Evolutionary conservation across 257 asterid species (phyloP).

Genomic region (Galeopsis tetrahit): DNA sequence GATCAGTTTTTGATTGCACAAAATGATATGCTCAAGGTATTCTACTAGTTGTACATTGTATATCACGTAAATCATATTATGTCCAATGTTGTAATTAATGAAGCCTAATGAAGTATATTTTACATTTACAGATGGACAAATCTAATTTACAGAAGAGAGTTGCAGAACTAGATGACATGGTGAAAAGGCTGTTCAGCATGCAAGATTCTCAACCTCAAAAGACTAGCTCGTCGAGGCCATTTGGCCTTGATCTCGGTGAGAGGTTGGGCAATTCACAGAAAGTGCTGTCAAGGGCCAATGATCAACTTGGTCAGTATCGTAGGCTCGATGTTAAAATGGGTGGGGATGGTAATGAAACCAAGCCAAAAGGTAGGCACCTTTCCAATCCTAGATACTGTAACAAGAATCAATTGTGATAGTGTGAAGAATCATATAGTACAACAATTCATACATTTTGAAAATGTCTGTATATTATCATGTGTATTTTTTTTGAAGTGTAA

Average conservation of each 20-base stretch:
- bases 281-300: conserved; percentile 49
- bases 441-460: neutral
- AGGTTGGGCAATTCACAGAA: conserved; percentile 53
- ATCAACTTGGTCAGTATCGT: conserved; percentile 46
- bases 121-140: conserved; percentile 64
- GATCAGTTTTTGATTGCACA: conserved; percentile 77
- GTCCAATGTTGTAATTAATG: neutral
- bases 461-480: neutral
- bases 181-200: conserved; percentile 55
- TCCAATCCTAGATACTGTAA: conserved; percentile 26
- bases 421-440: conserved; percentile 7
- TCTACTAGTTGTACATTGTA: neutral
- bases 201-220: conserved; percentile 48
- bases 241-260: conserved; percentile 45
- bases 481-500: neutral
- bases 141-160: conserved; percentile 63
- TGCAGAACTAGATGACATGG: conserved; percentile 72
- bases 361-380: conserved; percentile 42
- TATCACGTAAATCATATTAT: neutral
- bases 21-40: conserved; percentile 82
- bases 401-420: conserved; percentile 22
- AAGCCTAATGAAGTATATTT: conserved; percentile 18
- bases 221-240: conserved; percentile 41
- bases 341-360: conserved; percentile 34
- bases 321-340: conserved; percentile 40